These are phyloP conservation scores for Chlorencoelia australis DNA, from an alignment of 2,329 filamentous ascomycete species.

Conservation along the genomic window DNA sequence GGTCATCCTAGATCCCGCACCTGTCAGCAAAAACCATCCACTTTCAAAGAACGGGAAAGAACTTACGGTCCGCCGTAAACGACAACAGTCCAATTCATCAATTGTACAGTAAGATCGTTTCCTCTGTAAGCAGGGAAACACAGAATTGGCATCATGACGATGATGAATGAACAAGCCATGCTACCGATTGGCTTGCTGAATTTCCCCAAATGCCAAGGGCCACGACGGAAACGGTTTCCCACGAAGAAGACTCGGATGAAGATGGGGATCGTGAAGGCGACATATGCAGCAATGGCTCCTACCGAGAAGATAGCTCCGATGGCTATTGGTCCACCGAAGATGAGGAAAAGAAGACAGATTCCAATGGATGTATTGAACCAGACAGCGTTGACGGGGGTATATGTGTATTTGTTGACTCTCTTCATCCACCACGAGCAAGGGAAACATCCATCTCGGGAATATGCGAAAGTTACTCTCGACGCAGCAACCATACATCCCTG, in stretches of 20 bases:
- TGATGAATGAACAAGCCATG: conserved; percentile 45
- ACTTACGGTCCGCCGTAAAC: conserved; percentile 47
- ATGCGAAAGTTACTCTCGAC: conserved; percentile 59
- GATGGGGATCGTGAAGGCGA: conserved; percentile 45
- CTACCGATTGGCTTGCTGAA: conserved; percentile 46
- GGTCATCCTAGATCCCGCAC: conserved; percentile 34
- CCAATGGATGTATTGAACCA: conserved; percentile 52
- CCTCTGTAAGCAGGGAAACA: conserved; percentile 49
- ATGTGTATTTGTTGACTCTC: conserved; percentile 45
- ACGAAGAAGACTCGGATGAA: conserved; percentile 49
- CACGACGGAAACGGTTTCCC: conserved; percentile 48
- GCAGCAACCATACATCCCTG: conserved; percentile 57
- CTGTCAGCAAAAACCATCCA: conserved; percentile 6
- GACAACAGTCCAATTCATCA: conserved; percentile 57
- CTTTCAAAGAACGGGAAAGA: not conserved
- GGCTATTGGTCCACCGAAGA: conserved; percentile 49
- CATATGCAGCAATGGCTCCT: conserved; percentile 54
- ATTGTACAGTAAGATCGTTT: conserved; percentile 35
- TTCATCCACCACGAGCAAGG: conserved; percentile 49
- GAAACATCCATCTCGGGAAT: conserved; percentile 59
- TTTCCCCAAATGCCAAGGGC: conserved; percentile 56
- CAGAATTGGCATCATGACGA: conserved; percentile 56
- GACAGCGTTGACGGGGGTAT: conserved; percentile 58
- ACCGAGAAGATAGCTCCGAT: conserved; percentile 59
- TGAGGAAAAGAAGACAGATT: conserved; percentile 47